Percentiles rank a stretch among this genome's conserved stretches.
These are phyloP conservation scores for Crithidia mellificae DNA, from an alignment of 208 protist genomes.

Conservation along the genomic window DNA sequence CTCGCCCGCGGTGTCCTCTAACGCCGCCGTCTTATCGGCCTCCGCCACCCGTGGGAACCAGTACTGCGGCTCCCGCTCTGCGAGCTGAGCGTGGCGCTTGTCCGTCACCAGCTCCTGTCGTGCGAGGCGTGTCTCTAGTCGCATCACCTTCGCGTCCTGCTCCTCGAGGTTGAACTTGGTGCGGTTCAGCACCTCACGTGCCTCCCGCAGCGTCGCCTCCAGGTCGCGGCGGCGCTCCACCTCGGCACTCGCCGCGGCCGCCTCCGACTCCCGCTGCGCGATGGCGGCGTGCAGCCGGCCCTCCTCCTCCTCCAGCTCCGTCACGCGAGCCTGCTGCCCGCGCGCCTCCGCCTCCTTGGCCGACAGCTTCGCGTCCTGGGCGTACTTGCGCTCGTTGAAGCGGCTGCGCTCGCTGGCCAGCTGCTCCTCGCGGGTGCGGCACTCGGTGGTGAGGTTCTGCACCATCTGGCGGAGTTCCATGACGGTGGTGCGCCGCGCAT, in stretches of 20 bases:
- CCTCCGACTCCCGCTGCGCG: constrained; percentile 37
- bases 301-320: constrained; percentile 62
- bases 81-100: constrained; percentile 68
- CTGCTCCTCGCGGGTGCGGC: constrained; percentile 56
- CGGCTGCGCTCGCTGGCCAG: constrained; percentile 45
- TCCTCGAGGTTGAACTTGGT: constrained; percentile 78
- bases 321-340: constrained; percentile 49
- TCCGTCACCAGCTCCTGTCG: constrained; percentile 59
- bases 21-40: constrained; percentile 30
- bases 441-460: constrained; percentile 46
- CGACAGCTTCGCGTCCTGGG: constrained; percentile 76
- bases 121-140: constrained; percentile 60
- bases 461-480: constrained; percentile 70
- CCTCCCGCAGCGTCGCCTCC: constrained; percentile 41
- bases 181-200: constrained; percentile 46
- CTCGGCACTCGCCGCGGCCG: constrained; percentile 46
- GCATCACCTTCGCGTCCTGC: constrained; percentile 70
- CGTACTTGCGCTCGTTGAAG: constrained; percentile 48
- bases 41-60: constrained; percentile 58
- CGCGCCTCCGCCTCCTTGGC: constrained; percentile 60
- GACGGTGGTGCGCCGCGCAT: constrained; percentile 57
- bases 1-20: constrained; percentile 78
- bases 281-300: constrained; percentile 47
- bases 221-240: constrained; percentile 50
- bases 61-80: constrained; percentile 49